Evolutionary conservation across 768 basidiomycete species (phyloP).

Genomic region (Mycena capillaripes): DNA sequence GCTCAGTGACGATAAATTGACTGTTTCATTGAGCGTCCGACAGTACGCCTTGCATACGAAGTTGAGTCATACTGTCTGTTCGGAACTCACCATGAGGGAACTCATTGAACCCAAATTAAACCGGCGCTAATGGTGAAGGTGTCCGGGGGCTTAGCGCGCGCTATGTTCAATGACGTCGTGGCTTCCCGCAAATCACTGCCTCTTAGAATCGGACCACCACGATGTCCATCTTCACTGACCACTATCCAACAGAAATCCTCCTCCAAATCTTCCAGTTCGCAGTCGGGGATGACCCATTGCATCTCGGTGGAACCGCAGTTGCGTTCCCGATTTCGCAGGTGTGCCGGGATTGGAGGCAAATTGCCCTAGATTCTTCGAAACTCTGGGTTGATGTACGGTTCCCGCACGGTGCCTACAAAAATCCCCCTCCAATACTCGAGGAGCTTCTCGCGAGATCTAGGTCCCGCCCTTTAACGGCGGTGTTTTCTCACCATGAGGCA

Average conservation of each 20-base stretch:
- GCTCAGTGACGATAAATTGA: too few relatives aligned
- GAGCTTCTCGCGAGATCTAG: slow-evolving; percentile 1
- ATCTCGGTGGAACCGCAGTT: slow-evolving; percentile 13
- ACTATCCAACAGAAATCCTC: slow-evolving; percentile 16
- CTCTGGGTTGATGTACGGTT: slow-evolving; percentile 19
- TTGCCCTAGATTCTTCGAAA: slow-evolving; percentile 10
- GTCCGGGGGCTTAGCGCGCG: too few relatives aligned
- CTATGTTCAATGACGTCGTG: too few relatives aligned
- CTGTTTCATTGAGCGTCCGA: too few relatives aligned
- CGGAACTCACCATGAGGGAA: too few relatives aligned
- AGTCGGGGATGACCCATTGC: neutral
- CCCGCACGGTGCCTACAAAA: neutral
- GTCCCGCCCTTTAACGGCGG: slow-evolving; percentile 1
- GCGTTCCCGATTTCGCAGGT: slow-evolving; percentile 20
- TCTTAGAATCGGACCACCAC: too few relatives aligned
- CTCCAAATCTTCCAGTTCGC: slow-evolving; percentile 13
- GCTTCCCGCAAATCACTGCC: too few relatives aligned
- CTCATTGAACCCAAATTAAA: too few relatives aligned
- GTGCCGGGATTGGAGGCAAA: slow-evolving; percentile 9
- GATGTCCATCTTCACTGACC: neutral
- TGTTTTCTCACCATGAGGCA: neutral
- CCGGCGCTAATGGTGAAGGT: too few relatives aligned
- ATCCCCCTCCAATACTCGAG: neutral
- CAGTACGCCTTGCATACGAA: too few relatives aligned
- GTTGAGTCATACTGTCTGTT: too few relatives aligned